Percentiles rank a stretch among this genome's conserved stretches.
Evolutionary conservation across 2,329 filamentous ascomycete species (phyloP).

Genomic region (Tricladium varicosporioides): DNA sequence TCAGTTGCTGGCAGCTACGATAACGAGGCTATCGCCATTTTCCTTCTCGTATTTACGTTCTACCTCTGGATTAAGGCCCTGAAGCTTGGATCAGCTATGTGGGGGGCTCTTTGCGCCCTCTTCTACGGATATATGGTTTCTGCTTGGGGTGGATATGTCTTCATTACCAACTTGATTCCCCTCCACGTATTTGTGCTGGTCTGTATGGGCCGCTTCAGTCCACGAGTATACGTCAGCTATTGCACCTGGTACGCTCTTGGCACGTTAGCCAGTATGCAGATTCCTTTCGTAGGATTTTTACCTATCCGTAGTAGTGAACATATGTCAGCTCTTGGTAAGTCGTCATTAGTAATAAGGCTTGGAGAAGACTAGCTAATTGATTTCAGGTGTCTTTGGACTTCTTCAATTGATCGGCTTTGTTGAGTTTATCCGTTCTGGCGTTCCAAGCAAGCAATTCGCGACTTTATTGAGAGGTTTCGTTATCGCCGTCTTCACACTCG

Average conservation of each 20-base stretch:
- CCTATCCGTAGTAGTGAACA: conserved; percentile 97
- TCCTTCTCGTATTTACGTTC: conserved; percentile 97
- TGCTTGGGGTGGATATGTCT: conserved; percentile 98
- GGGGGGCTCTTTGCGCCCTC: conserved; percentile 89
- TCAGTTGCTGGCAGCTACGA: conserved; percentile 98
- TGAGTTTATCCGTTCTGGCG: conserved; percentile 82
- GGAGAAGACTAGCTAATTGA: conserved; percentile 22
- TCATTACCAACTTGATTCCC: conserved; percentile 96
- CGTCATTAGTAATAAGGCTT: not conserved
- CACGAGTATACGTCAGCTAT: conserved; percentile 91
- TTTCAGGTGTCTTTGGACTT: conserved; percentile 84
- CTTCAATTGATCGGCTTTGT: conserved; percentile 91
- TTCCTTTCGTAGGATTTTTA: conserved; percentile 96
- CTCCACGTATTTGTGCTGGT: conserved; percentile 92
- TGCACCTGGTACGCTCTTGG: conserved; percentile 97
- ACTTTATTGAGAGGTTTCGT: conserved; percentile 79
- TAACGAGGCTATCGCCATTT: conserved; percentile 99
- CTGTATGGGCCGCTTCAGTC: conserved; percentile 95
- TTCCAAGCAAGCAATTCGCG: conserved; percentile 92
- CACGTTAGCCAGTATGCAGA: conserved; percentile 97
- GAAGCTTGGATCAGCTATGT: conserved; percentile 94
- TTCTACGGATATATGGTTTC: conserved; percentile 99
- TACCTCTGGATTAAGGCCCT: conserved; percentile 99
- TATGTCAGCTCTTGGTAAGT: conserved; percentile 88
- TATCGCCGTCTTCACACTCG: conserved; percentile 69